phyloP scores from a whole-genome alignment of 176 grass and related monocot genomes.

The Rhynchospora pubera region DNA sequence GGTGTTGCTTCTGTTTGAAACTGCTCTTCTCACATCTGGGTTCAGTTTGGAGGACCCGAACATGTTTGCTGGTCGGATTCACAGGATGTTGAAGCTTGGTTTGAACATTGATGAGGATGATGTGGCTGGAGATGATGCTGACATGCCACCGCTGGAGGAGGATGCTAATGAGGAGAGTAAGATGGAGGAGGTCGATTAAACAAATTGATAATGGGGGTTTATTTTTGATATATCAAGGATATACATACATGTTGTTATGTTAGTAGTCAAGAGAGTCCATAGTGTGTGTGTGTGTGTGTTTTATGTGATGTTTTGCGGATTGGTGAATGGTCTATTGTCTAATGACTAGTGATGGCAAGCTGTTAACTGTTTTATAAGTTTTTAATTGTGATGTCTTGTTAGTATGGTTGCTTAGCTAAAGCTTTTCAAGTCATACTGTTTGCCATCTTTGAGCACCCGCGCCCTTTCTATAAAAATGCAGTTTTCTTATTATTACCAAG shows the following conservation, averaged over 20 bases:
- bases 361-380: not conserved
- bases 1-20: constrained; percentile 39
- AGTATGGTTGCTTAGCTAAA: not conserved
- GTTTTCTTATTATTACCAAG: too few species aligned
- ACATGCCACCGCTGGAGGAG: constrained; percentile 33
- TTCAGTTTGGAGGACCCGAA: constrained; percentile 50
- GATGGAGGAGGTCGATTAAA: constrained; percentile 47
- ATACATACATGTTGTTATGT: too few species aligned
- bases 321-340: not conserved
- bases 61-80: constrained; percentile 40
- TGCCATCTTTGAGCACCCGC: too few species aligned
- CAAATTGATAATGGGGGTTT: not conserved
- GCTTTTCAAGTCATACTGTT: too few species aligned
- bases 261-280: not conserved
- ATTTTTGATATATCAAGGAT: not conserved
- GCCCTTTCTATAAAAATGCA: too few species aligned
- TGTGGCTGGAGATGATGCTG: constrained; percentile 23
- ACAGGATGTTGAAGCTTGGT: constrained; percentile 44
- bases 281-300: not conserved
- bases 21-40: constrained; percentile 36
- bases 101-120: constrained; percentile 39
- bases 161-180: constrained; percentile 39
- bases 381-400: not conserved
- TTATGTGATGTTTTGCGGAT: not conserved
- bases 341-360: not conserved